A percentile compares a stretch with the other conserved stretches of the same genome.
Conservation (phyloP, 2,329 filamentous ascomycete genomes). For the Diplocarpon mali region DNA sequence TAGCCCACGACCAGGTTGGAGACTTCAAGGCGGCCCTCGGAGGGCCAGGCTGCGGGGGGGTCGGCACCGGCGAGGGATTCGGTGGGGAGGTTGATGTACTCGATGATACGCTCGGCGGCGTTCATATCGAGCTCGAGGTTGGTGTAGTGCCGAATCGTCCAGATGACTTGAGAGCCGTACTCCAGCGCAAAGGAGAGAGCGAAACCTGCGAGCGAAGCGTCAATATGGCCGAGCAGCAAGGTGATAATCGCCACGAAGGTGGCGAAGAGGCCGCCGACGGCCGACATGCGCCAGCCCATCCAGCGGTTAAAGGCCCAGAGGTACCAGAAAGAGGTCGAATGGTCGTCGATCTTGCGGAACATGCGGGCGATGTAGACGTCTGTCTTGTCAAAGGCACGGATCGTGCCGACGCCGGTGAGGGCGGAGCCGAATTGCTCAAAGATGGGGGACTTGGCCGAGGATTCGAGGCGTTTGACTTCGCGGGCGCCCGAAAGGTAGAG, state of each 20-base stretch:
- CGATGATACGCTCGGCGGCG: slow-evolving; percentile 62
- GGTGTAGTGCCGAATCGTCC: slow-evolving; percentile 56
- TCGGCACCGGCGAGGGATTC: slow-evolving; percentile 51
- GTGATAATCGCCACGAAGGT: slow-evolving; percentile 54
- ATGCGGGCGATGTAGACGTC: slow-evolving; percentile 58
- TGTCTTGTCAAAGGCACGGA: slow-evolving; percentile 62
- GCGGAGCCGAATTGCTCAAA: slow-evolving; percentile 71
- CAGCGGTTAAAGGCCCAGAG: slow-evolving; percentile 66
- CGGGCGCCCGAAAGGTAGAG: slow-evolving; percentile 60
- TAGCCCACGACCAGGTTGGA: slow-evolving; percentile 61
- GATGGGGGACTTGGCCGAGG: slow-evolving; percentile 64
- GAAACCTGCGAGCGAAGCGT: slow-evolving; percentile 64
- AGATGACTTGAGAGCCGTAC: slow-evolving; percentile 53
- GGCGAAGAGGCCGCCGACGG: slow-evolving; percentile 59
- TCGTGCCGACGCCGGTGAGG: slow-evolving; percentile 61
- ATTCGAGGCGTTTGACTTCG: slow-evolving; percentile 68
- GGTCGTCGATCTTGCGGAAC: slow-evolving; percentile 57
- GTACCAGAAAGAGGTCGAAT: slow-evolving; percentile 54
- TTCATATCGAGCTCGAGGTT: slow-evolving; percentile 72
- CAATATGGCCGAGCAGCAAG: slow-evolving; percentile 47
- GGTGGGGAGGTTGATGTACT: slow-evolving; percentile 59
- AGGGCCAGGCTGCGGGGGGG: slow-evolving; percentile 64
- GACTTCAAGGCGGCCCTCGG: slow-evolving; percentile 62
- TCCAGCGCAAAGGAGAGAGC: slow-evolving; percentile 63
- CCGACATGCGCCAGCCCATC: slow-evolving; percentile 62